phyloP scores from a whole-genome alignment of 2,329 filamentous ascomycete species.

The Cadophora luteo-olivacea region DNA sequence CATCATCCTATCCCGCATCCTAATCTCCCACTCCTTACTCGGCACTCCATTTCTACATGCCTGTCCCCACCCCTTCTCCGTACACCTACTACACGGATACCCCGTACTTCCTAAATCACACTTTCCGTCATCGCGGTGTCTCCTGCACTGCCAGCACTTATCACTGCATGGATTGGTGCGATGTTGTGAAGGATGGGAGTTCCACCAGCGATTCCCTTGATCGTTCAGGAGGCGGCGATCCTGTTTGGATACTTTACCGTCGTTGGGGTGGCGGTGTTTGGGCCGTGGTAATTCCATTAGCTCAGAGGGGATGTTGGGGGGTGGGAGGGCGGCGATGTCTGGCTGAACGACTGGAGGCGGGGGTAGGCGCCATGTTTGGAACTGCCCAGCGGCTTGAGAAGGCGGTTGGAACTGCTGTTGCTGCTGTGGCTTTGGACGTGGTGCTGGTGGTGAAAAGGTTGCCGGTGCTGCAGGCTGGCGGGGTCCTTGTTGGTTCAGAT shows the following conservation, averaged over 20 bases:
- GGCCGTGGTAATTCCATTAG: not conserved
- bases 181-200: not conserved
- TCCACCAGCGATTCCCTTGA: not conserved
- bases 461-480: too few species aligned
- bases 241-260: not conserved
- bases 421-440: too few species aligned
- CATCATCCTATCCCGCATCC: not conserved
- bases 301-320: not conserved
- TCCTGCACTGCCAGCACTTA: not conserved
- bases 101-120: not conserved
- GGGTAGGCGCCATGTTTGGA: not conserved
- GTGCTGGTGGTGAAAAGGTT: too few species aligned
- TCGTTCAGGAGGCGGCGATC: not conserved
- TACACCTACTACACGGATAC: conserved; percentile 1
- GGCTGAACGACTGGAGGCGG: not conserved
- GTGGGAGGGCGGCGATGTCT: not conserved
- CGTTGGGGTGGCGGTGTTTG: not conserved
- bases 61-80: not conserved
- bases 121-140: not conserved
- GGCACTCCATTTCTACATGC: conserved; percentile 4
- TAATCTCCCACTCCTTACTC: not conserved
- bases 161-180: not conserved
- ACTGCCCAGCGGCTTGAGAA: too few species aligned
- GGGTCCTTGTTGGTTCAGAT: too few species aligned
- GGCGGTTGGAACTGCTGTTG: too few species aligned